phyloP scores from a whole-genome alignment of 495 filamentous ascomycete species.

The Aspergillus panamensis region DNA sequence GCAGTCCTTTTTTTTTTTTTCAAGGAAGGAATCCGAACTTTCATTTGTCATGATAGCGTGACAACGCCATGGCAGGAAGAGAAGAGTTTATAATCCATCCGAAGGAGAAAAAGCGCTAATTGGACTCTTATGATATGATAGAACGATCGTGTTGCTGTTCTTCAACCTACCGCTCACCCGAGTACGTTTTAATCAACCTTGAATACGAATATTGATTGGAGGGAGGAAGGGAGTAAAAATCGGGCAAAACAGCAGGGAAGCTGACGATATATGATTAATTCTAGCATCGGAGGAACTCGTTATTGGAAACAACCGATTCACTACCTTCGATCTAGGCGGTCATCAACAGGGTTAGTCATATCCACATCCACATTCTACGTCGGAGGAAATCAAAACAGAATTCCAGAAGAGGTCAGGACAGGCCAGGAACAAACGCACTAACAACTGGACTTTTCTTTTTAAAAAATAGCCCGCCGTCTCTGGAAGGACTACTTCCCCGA shows the following conservation, averaged over 20 bases:
- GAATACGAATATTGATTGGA: not conserved
- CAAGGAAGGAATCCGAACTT: not conserved
- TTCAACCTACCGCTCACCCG: constrained; percentile 85
- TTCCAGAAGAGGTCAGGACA: too few relatives aligned
- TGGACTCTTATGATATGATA: constrained; percentile 25
- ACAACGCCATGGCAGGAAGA: not conserved
- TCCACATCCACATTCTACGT: not conserved
- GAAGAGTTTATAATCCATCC: not conserved
- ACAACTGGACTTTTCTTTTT: too few relatives aligned
- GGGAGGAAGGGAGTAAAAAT: not conserved
- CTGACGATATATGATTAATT: constrained; percentile 2
- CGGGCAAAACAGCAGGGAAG: not conserved
- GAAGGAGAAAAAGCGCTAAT: constrained; percentile 17
- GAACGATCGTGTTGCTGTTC: constrained; percentile 93
- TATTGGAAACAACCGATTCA: constrained; percentile 95
- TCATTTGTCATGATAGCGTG: not conserved
- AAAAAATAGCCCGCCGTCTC: constrained; percentile 74
- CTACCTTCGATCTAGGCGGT: constrained; percentile 94
- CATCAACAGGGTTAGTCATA: constrained; percentile 81
- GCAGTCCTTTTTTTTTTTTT: not conserved
- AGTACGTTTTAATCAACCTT: constrained; percentile 52
- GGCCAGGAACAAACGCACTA: too few relatives aligned
- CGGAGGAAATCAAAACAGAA: not conserved
- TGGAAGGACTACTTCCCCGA: constrained; percentile 99
- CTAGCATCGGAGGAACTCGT: constrained; percentile 91